Evolutionary conservation across 345 rosid genomes (phyloP), one percentile per base, ranked within the genome.

Genomic region (Camelina neglecta): DNA sequence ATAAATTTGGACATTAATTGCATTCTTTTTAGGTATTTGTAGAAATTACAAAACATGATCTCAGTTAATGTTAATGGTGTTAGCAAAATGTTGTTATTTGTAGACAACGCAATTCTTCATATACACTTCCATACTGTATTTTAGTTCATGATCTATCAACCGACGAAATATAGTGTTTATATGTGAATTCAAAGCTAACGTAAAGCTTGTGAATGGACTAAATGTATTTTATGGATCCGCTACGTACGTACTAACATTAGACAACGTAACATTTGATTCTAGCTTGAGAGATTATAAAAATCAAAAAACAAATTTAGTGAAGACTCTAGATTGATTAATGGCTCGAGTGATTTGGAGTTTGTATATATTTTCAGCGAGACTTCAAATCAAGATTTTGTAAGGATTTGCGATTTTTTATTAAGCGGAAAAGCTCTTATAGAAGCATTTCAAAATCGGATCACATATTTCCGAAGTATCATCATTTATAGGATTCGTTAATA

Each of bases 1-100:
- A 71, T 58, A 15, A 23, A 33, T 50, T 76, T 44, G 45, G 61
- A 64, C 49, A 57, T 57, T 48, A 13, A 71, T 49, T 56, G 31
- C 38, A 42, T 71, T 71, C 21, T 29, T 26, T 7, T 39, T 56
- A 18, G 18, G 18, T 18, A 1, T 41, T 26, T 4, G 7, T 21
- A 10, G n/a, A 20, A 55, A 10, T 3, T 21, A 10, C 4, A 20
- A 55, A 15, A 55, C 9, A 31, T 5, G n/a, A 20, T 45, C 6
- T 48, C 53, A 26, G 24, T 67, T 23, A 5, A 16, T 36, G 21
- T 57, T 24, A 58, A 48, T 16, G 16, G 2, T 45, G 20, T 64
- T 20, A 64, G 49, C 26, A 65, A 42, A 41, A 12, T 41, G 8
- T 6, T 20, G 11, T 58, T 55, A 0, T 16, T 29, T 33, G 51